phyloP scores from a whole-genome alignment of 176 grass and related monocot genomes.

The Zizania latifolia region DNA sequence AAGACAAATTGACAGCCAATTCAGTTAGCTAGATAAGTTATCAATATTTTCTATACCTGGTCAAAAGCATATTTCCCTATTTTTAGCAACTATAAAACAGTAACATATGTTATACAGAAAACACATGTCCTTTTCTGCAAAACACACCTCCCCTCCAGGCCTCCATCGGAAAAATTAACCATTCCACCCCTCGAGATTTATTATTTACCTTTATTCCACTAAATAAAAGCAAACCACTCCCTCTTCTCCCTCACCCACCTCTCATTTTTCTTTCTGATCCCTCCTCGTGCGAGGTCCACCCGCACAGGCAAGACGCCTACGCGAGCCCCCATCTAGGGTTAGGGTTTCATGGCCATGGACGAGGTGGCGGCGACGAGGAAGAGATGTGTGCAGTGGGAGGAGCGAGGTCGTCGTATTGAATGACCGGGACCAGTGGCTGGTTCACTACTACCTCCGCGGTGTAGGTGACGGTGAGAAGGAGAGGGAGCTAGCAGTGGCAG shows the following conservation, averaged over 20 bases:
- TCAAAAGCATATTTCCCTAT: background rate
- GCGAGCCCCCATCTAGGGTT: conserved; percentile 43
- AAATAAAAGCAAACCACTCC: background rate
- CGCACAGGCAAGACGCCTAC: no score
- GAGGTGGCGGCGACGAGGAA: conserved; percentile 28
- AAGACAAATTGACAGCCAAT: background rate
- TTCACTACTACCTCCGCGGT: conserved; percentile 86
- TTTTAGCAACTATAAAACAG: background rate
- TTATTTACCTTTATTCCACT: background rate
- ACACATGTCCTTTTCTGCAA: background rate
- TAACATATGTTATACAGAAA: no score
- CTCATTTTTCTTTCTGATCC: conserved; percentile 18
- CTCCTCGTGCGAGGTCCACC: conserved; percentile 8
- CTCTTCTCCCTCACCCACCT: background rate
- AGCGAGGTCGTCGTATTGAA: conserved; percentile 91
- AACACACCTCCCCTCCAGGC: background rate
- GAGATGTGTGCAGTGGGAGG: conserved; percentile 77
- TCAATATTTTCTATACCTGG: no score
- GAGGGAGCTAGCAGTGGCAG: conserved; percentile 73
- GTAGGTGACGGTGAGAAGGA: conserved; percentile 20
- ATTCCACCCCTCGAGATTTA: background rate
- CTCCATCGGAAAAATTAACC: background rate
- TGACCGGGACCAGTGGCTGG: conserved; percentile 71
- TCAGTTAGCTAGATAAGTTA: background rate
- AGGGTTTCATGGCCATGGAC: conserved; percentile 51